phyloP scores from a whole-genome alignment of 352 stramenopile genomes.

The Lagenidium giganteum region DNA sequence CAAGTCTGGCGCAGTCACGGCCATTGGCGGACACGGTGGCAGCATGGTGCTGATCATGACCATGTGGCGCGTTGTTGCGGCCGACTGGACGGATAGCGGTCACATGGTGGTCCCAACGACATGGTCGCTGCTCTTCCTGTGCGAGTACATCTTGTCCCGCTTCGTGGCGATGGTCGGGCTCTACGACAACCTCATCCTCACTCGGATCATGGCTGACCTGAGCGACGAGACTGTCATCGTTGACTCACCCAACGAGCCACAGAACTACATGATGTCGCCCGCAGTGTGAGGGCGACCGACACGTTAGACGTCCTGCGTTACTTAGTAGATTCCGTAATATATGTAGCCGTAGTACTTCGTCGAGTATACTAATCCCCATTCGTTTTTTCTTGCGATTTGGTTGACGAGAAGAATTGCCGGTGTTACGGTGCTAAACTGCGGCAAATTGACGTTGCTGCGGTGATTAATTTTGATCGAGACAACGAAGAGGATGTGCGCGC shows the following conservation, averaged over 20 bases:
- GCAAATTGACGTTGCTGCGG: too few relatives aligned
- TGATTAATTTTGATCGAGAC: too few relatives aligned
- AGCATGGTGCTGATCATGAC: slow-evolving; percentile 20
- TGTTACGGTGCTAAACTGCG: too few relatives aligned
- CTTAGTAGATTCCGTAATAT: too few relatives aligned
- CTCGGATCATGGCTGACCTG: slow-evolving; percentile 34
- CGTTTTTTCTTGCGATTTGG: too few relatives aligned
- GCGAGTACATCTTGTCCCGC: slow-evolving; percentile 32
- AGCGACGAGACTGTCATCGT: slow-evolving; percentile 34
- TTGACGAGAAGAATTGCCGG: too few relatives aligned
- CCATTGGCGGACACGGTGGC: slow-evolving; percentile 10
- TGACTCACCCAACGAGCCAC: slow-evolving; percentile 4
- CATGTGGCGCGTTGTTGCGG: slow-evolving; percentile 16
- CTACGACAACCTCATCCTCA: slow-evolving; percentile 35
- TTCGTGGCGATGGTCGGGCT: slow-evolving; percentile 25
- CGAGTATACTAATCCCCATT: too few relatives aligned
- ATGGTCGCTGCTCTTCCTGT: slow-evolving; percentile 35
- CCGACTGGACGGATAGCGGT: slow-evolving; percentile 6
- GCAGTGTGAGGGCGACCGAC: too few relatives aligned
- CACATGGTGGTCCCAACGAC: slow-evolving; percentile 13
- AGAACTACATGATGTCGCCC: too few relatives aligned
- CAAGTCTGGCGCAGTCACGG: not conserved
- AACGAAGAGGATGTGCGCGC: too few relatives aligned
- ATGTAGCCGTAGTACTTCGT: too few relatives aligned
- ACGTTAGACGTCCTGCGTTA: too few relatives aligned